phyloP scores from a whole-genome alignment of 140 eudicot genomes.

The Eryngium alpinum region DNA sequence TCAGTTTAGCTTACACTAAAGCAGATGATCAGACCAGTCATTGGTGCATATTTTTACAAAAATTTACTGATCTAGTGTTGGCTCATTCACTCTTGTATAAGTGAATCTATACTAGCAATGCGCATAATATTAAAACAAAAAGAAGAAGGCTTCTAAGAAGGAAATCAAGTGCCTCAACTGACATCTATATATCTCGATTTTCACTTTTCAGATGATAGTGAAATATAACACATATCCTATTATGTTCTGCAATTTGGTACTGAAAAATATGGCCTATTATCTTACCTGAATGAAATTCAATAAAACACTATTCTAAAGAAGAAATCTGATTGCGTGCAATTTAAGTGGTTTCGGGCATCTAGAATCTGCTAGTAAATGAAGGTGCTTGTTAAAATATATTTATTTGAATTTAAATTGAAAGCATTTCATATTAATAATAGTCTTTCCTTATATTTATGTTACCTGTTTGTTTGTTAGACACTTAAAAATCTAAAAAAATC shows the following conservation, averaged over 20 bases:
- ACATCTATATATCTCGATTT: background rate
- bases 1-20: background rate
- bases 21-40: background rate
- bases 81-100: too few relatives aligned
- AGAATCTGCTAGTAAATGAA: background rate
- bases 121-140: background rate
- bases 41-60: background rate
- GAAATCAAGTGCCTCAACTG: background rate
- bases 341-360: background rate
- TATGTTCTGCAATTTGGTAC: background rate
- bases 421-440: too few relatives aligned
- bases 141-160: background rate
- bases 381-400: too few relatives aligned
- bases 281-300: background rate
- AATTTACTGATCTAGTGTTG: too few relatives aligned
- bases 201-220: background rate
- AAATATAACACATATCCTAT: background rate
- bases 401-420: too few relatives aligned
- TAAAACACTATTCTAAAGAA: background rate
- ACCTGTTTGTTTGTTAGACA: too few relatives aligned
- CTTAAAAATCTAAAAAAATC: too few relatives aligned
- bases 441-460: too few relatives aligned
- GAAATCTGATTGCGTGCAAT: background rate
- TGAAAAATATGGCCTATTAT: background rate
- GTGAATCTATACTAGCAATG: background rate